These are phyloP conservation scores for Kuraishia molischiana DNA, from an alignment of 805 yeast species.

Conservation along the genomic window DNA sequence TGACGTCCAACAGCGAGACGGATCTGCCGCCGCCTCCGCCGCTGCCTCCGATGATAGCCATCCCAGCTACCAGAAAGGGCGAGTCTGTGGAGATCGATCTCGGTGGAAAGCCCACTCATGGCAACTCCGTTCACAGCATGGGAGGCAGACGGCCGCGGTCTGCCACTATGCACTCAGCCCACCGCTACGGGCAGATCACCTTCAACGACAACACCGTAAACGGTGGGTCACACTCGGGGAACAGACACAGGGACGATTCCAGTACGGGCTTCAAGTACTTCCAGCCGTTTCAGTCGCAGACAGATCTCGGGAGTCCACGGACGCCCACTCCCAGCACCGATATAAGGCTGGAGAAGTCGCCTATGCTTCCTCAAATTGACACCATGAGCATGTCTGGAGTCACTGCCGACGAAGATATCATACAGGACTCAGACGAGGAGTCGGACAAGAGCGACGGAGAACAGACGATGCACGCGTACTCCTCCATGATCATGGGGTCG, in stretches of 20 bases:
- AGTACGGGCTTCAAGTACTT: not conserved
- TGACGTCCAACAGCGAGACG: conserved; percentile 1
- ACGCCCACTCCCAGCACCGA: not conserved
- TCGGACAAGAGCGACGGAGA: conserved; percentile 18
- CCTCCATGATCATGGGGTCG: conserved; percentile 6
- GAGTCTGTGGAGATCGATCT: conserved; percentile 67
- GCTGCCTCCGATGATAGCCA: conserved; percentile 67
- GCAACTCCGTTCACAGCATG: conserved; percentile 4
- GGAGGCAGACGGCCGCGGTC: conserved; percentile 16
- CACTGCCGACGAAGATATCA: not conserved
- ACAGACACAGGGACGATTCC: not conserved
- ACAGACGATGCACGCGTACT: conserved; percentile 17
- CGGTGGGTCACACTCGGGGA: not conserved
- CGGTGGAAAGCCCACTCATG: conserved; percentile 9
- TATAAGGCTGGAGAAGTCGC: not conserved
- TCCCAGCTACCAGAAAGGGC: conserved; percentile 73
- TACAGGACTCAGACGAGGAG: conserved; percentile 2
- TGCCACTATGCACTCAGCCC: conserved; percentile 3
- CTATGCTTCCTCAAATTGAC: not conserved
- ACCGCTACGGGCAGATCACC: not conserved
- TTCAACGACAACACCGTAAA: not conserved
- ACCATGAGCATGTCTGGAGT: not conserved
- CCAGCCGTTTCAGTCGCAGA: not conserved
- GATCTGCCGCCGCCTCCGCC: conserved; percentile 28
- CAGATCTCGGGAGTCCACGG: not conserved